Evolutionary conservation across 345 rosid species (phyloP).

Genomic region (Aquilaria malaccensis): DNA sequence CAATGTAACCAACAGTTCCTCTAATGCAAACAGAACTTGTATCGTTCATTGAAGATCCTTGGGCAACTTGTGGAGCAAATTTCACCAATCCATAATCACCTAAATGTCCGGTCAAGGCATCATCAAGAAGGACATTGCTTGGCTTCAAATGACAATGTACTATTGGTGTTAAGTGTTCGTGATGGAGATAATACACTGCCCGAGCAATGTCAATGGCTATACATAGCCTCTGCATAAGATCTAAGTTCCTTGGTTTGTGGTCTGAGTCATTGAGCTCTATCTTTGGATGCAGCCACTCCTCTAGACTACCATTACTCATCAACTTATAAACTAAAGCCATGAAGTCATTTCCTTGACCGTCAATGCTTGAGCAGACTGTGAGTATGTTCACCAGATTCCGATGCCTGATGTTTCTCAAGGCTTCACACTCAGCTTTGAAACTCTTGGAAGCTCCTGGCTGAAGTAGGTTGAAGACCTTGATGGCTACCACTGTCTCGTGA

Average conservation of each 20-base stretch:
- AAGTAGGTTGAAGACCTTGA: no score
- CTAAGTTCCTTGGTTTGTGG: neutral
- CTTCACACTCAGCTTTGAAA: neutral
- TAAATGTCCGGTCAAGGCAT: neutral
- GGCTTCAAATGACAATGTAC: slow-evolving; percentile 13
- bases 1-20: slow-evolving; percentile 9
- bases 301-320: slow-evolving; percentile 12
- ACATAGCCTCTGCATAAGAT: slow-evolving; percentile 1
- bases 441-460: neutral
- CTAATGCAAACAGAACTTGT: slow-evolving; percentile 8
- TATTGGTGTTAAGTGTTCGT: neutral
- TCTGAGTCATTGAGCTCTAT: neutral
- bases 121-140: slow-evolving; percentile 8
- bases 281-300: slow-evolving; percentile 1
- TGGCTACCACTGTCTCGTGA: slow-evolving; percentile 7
- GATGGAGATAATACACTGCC: slow-evolving; percentile 6
- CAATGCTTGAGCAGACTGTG: slow-evolving; percentile 1
- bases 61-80: neutral
- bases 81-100: slow-evolving; percentile 5
- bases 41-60: neutral
- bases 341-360: neutral
- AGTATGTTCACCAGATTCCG: slow-evolving; percentile 6
- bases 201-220: slow-evolving; percentile 4
- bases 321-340: slow-evolving; percentile 1
- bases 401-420: neutral